Percentiles rank a stretch among this genome's conserved stretches.
phyloP scores from a whole-genome alignment of 148 eudicot genomes.

The Bassia scoparia region DNA sequence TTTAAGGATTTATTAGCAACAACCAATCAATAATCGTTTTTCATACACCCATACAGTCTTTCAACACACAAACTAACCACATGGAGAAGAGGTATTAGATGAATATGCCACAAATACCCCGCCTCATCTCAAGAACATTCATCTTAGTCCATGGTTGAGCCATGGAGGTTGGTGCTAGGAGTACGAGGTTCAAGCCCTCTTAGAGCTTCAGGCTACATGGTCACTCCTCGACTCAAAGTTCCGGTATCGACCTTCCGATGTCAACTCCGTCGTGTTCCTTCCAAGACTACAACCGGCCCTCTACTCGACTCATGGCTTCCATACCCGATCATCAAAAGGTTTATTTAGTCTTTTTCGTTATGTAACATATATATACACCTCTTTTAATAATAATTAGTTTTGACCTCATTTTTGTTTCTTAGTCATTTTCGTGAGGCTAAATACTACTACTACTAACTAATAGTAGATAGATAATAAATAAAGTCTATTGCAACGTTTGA shows the following conservation, averaged over 20 bases:
- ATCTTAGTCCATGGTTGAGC: constrained; percentile 68
- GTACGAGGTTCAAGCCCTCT: constrained; percentile 61
- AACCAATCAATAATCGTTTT: too few species aligned
- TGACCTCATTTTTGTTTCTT: neutral
- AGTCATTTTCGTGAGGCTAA: constrained; percentile 17
- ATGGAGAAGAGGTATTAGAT: constrained; percentile 26
- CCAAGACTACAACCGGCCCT: constrained; percentile 68
- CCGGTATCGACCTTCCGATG: constrained; percentile 52
- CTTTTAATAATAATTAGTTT: too few species aligned
- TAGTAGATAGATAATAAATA: too few species aligned
- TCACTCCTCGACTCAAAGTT: constrained; percentile 57
- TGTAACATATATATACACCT: neutral
- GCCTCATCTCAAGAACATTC: constrained; percentile 37
- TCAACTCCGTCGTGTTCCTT: constrained; percentile 42
- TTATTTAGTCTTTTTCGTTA: neutral
- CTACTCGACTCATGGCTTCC: constrained; percentile 52
- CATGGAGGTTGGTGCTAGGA: constrained; percentile 92
- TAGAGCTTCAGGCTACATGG: constrained; percentile 61
- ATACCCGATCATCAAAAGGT: constrained; percentile 59
- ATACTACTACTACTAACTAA: neutral
- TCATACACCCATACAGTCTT: too few species aligned
- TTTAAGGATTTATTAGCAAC: too few species aligned
- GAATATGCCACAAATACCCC: constrained; percentile 27
- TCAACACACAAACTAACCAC: neutral
- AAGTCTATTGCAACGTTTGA: too few species aligned